phyloP scores from a whole-genome alignment of 768 basidiomycete genomes.

The Dentipellis fragilis region DNA sequence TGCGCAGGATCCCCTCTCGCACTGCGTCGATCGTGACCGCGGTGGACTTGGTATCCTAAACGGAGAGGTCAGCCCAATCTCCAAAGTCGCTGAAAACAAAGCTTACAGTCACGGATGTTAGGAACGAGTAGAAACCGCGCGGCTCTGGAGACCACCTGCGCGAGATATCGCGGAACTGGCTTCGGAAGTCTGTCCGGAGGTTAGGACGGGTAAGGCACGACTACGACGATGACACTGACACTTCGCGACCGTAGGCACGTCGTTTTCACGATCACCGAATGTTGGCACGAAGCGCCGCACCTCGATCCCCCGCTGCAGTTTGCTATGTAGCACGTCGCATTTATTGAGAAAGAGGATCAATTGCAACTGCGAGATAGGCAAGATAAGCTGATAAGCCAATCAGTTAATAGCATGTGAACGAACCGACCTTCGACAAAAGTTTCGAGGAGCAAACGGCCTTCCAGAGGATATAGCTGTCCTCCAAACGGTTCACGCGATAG shows the following conservation, averaged over 20 bases:
- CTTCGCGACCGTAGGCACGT: slow-evolving; percentile 54
- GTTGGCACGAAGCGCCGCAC: slow-evolving; percentile 65
- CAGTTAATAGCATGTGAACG: not conserved
- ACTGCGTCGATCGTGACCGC: slow-evolving; percentile 56
- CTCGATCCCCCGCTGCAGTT: slow-evolving; percentile 54
- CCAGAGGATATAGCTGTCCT: slow-evolving; percentile 68
- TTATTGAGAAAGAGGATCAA: slow-evolving; percentile 77
- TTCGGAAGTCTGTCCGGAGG: slow-evolving; percentile 51
- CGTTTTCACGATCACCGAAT: slow-evolving; percentile 66
- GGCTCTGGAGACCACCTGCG: slow-evolving; percentile 51
- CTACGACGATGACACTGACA: slow-evolving; percentile 33
- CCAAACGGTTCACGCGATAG: slow-evolving; percentile 52
- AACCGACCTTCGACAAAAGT: slow-evolving; percentile 34
- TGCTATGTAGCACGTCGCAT: slow-evolving; percentile 64
- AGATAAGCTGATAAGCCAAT: not conserved
- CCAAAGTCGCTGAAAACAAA: not conserved
- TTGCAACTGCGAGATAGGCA: slow-evolving; percentile 25
- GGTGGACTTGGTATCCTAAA: slow-evolving; percentile 65
- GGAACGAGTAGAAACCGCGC: slow-evolving; percentile 61
- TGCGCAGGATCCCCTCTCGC: slow-evolving; percentile 60
- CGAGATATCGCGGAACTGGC: slow-evolving; percentile 69
- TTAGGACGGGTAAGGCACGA: not conserved
- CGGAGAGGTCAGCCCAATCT: slow-evolving; percentile 6
- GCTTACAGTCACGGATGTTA: slow-evolving; percentile 72
- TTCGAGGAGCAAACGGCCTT: slow-evolving; percentile 57